Evolutionary conservation across 1,284 basidiomycete genomes (phyloP).

Genomic region (Testicularia cyperi): DNA sequence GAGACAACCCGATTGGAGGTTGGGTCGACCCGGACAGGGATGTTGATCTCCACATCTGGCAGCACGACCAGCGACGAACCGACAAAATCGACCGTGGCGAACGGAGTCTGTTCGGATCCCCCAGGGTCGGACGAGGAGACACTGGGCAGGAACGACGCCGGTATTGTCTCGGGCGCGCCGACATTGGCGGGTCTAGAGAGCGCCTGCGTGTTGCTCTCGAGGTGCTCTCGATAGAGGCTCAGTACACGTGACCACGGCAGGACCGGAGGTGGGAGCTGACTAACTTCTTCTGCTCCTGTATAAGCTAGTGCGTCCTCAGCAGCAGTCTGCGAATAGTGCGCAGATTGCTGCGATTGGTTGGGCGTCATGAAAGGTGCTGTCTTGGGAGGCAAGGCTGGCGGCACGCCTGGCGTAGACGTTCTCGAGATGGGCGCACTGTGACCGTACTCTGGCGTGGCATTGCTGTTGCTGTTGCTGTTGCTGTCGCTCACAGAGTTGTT

Average conservation of each 20-base stretch:
- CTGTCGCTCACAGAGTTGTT: too few species aligned
- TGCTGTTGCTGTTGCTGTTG: too few species aligned
- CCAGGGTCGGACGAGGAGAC: too few species aligned
- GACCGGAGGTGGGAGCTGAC: background rate
- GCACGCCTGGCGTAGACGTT: background rate
- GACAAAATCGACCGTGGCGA: too few species aligned
- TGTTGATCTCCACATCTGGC: too few species aligned
- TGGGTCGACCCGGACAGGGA: too few species aligned
- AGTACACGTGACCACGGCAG: background rate
- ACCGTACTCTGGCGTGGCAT: background rate
- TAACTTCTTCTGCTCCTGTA: background rate
- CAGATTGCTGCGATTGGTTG: background rate
- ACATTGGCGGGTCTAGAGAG: background rate
- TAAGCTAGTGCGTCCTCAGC: background rate
- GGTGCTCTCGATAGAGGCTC: background rate
- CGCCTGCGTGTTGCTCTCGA: constrained; percentile 12
- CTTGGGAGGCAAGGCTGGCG: background rate
- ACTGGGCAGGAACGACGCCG: too few species aligned
- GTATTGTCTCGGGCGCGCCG: background rate
- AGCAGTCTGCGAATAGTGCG: too few species aligned
- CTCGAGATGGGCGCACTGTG: background rate
- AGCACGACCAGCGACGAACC: too few species aligned
- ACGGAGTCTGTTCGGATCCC: too few species aligned
- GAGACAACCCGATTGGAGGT: too few species aligned
- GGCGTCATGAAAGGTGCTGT: background rate